These are phyloP conservation scores for Beauveria sp. DNA, from an alignment of 2,329 filamentous ascomycete species.

Conservation along the genomic window DNA sequence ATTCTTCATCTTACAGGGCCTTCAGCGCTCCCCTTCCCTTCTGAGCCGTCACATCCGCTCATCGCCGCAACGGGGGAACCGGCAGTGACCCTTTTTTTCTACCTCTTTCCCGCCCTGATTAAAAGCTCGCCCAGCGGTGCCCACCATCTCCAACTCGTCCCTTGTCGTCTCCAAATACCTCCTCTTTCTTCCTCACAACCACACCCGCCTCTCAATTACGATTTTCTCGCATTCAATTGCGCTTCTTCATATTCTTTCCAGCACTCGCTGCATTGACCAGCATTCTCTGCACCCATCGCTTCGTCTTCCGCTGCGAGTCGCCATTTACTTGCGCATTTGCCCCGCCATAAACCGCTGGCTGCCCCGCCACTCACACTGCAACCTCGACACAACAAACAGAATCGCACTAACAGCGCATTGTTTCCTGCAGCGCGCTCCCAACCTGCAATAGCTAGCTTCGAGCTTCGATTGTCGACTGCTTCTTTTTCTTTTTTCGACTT, in stretches of 20 bases:
- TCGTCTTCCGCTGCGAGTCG: background rate
- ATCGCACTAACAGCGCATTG: conserved; percentile 4
- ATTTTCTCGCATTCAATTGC: background rate
- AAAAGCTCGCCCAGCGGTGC: background rate
- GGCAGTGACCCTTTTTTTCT: background rate
- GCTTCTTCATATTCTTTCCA: background rate
- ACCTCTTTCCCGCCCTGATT: background rate
- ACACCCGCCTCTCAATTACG: background rate
- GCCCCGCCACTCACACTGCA: conserved; percentile 6
- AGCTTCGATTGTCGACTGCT: background rate
- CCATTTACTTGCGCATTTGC: background rate
- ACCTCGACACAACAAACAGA: background rate
- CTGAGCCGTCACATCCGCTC: background rate
- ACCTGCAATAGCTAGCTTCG: background rate
- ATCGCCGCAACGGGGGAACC: background rate
- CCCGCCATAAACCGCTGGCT: conserved; percentile 1
- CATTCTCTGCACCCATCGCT: background rate
- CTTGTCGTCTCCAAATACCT: background rate
- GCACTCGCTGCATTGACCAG: background rate
- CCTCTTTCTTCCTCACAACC: background rate
- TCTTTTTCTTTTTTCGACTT: background rate
- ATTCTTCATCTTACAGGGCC: background rate
- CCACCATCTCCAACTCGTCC: conserved; percentile 3
- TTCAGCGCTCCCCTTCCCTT: background rate
- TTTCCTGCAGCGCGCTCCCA: background rate